Base-by-base conservation (phyloP, 2,329 filamentous ascomycete species). In the Scytalidium sp. region DNA sequence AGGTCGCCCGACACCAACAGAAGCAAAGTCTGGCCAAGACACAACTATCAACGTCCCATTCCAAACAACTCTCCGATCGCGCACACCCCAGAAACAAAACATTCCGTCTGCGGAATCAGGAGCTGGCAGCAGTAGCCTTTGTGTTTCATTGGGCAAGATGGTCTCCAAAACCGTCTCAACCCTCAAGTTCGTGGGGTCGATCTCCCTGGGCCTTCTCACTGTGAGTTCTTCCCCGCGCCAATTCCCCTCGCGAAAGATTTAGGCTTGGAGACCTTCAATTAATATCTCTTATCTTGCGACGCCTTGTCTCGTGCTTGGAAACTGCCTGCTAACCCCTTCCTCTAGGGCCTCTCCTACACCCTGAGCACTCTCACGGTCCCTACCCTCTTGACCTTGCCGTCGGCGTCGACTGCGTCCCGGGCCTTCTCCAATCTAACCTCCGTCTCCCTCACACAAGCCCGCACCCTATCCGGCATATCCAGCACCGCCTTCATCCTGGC, bases 111-210 rank as follows among this genome's bases (percentile, higher is more conserved):
- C 32, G 17, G 32, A n/a, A 36, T 36, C 32, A 36, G 15, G 32
- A 8, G 32, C n/a, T n/a, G n/a, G n/a, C n/a, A n/a, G n/a, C n/a
- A n/a, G n/a, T n/a, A n/a, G 32, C 32, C 13, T 36, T 36, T 36
- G 13, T n/a, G 5, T 15, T 36, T 36, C 32, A n/a, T 36, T 36
- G 32, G 32, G 32, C 32, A 36, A 36, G 32, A 88, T 90, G 81
- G 77, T 82, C 60, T 82, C 80, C 61, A 83, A 78, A 62, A 83
- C 84, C 64, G 77, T 96, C 64, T 85, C 89, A 49, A 73, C 87
- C 68, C 83, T 88, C 74, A 97, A 97, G 75, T 96, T 97, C 68
- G 87, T 97, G 59, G 93, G 93, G 64, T 95, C 90, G 46, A 82
- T 96, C 58, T 93, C 88, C 61, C 79, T 97, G 50, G 93, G 93